phyloP scores from a whole-genome alignment of 2,329 filamentous ascomycete genomes.

The Pseudocercospora macadamiae region DNA sequence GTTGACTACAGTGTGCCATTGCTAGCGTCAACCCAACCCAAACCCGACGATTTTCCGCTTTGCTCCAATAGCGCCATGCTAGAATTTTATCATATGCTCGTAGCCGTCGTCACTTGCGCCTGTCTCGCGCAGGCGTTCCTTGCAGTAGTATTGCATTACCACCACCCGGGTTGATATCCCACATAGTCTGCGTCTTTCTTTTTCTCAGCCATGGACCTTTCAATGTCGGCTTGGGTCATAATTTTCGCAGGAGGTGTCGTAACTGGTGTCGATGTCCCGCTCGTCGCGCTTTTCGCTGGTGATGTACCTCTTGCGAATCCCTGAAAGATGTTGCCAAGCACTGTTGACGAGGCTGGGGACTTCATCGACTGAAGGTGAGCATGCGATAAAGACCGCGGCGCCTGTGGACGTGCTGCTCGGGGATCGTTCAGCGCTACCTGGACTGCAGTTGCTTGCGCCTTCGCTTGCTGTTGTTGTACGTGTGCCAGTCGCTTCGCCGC shows the following conservation, averaged over 20 bases:
- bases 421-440: constrained; percentile 16
- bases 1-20: no score
- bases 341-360: constrained; percentile 20
- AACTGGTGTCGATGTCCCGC: constrained; percentile 23
- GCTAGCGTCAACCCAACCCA: constrained; percentile 1
- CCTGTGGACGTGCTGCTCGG: constrained; percentile 22
- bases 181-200: constrained; percentile 37
- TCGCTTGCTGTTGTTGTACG: constrained; percentile 27
- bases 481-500: constrained; percentile 28
- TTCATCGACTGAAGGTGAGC: neutral
- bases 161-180: constrained; percentile 21
- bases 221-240: constrained; percentile 31
- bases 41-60: neutral
- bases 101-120: constrained; percentile 1
- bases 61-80: constrained; percentile 17
- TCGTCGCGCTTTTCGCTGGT: constrained; percentile 8
- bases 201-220: constrained; percentile 33
- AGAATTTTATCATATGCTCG: constrained; percentile 9
- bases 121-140: neutral
- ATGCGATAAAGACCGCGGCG: constrained; percentile 9
- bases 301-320: constrained; percentile 20
- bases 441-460: constrained; percentile 20
- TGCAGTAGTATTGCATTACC: no score
- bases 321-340: constrained; percentile 37
- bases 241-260: constrained; percentile 25